Base-by-base conservation (phyloP, 2,329 filamentous ascomycete genomes). In the Ophiocordyceps robertsii region DNA sequence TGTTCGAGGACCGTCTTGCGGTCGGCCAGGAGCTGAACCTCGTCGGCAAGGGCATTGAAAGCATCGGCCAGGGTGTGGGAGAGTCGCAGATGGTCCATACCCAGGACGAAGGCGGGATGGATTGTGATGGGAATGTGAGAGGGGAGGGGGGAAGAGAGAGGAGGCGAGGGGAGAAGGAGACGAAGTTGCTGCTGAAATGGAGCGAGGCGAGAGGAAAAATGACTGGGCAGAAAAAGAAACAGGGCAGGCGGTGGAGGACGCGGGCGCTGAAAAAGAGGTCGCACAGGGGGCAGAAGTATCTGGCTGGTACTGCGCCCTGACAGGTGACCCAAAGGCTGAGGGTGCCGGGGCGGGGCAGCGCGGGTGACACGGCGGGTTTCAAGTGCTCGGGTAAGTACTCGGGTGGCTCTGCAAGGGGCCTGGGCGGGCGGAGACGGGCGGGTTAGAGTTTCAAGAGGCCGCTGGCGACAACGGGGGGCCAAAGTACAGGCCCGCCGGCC, bases 1-100 rank as follows among this genome's bases (percentile, higher is more conserved):
- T 81, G 75, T 62, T 81, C 76, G 45, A 82, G 63, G 43, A 81
- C 72, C 27, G 73, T 78, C 55, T 80, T 80, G 50, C 73, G 70
- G 56, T 81, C 77, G 49, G 72, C 72, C 56, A 82, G 58, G 43
- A 66, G 68, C 61, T 82, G 77, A 36, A 80, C 75, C 62, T 82
- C 72, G 61, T 80, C 72, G 51, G 77, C 77, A 43, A 82, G 67
- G 43, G 75, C 67, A 59, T 72, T 74, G 64, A 82, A 81, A 50
- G 76, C 78, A 64, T 78, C 73, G 50, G 75, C 68, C 57, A 82
- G 64, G 51, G 70, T 76, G 62, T 73, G 70, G 13, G 71, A 72
- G 49, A 64, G 61, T 44, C 62, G 59, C 43, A 57, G 52, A 49
- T 62, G 54, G 52, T 58, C 59, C 61, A 64, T 64, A 47, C 59